These are phyloP conservation scores for Euryodendron excelsum DNA, from an alignment of 148 eudicot species.

Conservation along the genomic window DNA sequence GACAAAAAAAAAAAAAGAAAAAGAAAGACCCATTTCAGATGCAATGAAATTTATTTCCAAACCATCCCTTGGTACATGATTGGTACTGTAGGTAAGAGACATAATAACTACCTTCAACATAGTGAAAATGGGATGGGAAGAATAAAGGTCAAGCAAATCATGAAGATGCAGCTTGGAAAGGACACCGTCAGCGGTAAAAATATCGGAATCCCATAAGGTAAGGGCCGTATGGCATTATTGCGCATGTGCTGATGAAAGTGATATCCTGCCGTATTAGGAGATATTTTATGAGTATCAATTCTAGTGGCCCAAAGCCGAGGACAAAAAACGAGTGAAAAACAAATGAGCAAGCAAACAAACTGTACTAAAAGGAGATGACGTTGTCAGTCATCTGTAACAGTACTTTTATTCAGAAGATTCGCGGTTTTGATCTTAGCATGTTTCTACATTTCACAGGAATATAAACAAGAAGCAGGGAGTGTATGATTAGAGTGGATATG, in stretches of 20 bases:
- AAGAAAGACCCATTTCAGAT: neutral
- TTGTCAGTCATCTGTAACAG: neutral
- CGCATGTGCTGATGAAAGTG: slow-evolving; percentile 35
- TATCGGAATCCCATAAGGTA: neutral
- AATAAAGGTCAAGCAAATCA: no score
- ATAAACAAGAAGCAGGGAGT: neutral
- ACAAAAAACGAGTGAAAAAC: slow-evolving; percentile 8
- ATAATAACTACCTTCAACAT: neutral
- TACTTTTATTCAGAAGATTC: slow-evolving; percentile 2
- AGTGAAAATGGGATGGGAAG: neutral
- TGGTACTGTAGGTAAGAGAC: no score
- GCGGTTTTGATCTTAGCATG: slow-evolving; percentile 3
- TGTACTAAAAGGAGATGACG: slow-evolving; percentile 9
- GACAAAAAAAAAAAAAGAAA: neutral
- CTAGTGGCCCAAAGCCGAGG: slow-evolving; percentile 26
- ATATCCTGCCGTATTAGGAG: slow-evolving; percentile 18
- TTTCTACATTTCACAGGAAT: slow-evolving; percentile 9
- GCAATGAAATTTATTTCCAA: neutral
- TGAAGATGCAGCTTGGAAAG: no score
- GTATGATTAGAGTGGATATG: neutral
- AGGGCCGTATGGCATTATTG: slow-evolving; percentile 28
- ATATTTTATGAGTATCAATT: slow-evolving; percentile 34
- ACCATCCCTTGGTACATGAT: no score
- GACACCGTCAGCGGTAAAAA: neutral
- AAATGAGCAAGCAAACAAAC: slow-evolving; percentile 14